Conservation (phyloP, 2,329 filamentous ascomycete genomes). For the Chalara sp. region DNA sequence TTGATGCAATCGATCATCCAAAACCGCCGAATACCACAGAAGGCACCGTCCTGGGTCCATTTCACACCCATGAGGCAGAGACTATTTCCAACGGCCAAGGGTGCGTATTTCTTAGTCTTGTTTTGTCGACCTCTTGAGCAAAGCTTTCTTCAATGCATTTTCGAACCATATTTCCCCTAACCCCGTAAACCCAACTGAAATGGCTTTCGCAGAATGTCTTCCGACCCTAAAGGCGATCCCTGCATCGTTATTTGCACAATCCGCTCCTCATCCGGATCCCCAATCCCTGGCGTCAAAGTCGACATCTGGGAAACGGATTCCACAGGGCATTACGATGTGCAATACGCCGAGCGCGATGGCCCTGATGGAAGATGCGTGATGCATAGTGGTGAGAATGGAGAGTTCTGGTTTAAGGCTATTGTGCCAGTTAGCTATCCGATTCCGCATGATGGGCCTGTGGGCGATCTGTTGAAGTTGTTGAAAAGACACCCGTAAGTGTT, state of each 20-base stretch:
- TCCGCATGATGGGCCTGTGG: conserved; percentile 78
- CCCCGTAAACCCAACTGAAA: too few species aligned
- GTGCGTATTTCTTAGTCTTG: not conserved
- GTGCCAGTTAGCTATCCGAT: conserved; percentile 82
- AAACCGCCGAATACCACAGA: conserved; percentile 66
- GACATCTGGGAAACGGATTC: conserved; percentile 84
- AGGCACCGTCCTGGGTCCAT: conserved; percentile 74
- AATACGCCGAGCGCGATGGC: conserved; percentile 55
- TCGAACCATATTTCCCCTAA: too few species aligned
- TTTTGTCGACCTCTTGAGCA: too few species aligned
- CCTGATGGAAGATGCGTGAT: conserved; percentile 71
- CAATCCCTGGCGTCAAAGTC: conserved; percentile 60
- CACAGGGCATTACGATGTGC: conserved; percentile 76
- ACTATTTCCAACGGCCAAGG: conserved; percentile 44
- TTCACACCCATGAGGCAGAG: conserved; percentile 74
- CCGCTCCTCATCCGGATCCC: conserved; percentile 54
- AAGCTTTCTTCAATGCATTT: too few species aligned
- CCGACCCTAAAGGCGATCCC: conserved; percentile 62
- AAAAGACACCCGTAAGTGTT: conserved; percentile 60
- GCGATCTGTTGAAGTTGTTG: conserved; percentile 57
- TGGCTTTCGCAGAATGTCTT: conserved; percentile 45
- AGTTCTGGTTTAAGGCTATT: conserved; percentile 81
- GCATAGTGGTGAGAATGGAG: conserved; percentile 60
- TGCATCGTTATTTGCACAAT: conserved; percentile 70
- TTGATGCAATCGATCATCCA: conserved; percentile 79